Evolutionary conservation across 1,139 yeast genomes (phyloP).

Genomic region (Debaryomycetaceae sp.): DNA sequence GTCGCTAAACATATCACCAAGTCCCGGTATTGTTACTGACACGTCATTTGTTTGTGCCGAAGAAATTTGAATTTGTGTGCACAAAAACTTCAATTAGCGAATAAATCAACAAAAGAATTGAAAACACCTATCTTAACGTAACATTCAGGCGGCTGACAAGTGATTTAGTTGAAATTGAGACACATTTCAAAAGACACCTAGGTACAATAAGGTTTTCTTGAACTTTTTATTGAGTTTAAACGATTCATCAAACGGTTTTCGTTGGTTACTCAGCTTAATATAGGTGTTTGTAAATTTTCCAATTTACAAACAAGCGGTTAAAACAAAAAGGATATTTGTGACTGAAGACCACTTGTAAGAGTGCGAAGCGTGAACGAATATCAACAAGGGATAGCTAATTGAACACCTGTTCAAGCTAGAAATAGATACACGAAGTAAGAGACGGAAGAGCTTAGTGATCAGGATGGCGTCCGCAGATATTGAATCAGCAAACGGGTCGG

Average conservation of each 20-base stretch:
- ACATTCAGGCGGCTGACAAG: not conserved
- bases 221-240: not conserved
- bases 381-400: not conserved
- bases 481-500: constrained; percentile 5
- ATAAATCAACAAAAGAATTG: not conserved
- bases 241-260: not conserved
- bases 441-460: not conserved
- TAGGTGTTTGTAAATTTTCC: not conserved
- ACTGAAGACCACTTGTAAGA: not conserved
- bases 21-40: not conserved
- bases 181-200: not conserved
- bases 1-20: not conserved
- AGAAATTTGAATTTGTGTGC: not conserved
- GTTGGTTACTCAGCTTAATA: not conserved
- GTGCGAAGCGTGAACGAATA: not conserved
- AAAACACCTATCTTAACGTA: not conserved
- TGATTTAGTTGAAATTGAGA: not conserved
- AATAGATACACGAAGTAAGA: not conserved
- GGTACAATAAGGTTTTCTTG: not conserved
- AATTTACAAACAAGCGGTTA: not conserved
- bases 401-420: not conserved
- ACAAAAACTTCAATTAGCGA: not conserved
- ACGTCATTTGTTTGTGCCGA: not conserved
- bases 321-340: not conserved
- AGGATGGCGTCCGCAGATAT: constrained; percentile 5